Conservation (phyloP, 2,329 filamentous ascomycete genomes). For the Penicillium hesseltinei region DNA sequence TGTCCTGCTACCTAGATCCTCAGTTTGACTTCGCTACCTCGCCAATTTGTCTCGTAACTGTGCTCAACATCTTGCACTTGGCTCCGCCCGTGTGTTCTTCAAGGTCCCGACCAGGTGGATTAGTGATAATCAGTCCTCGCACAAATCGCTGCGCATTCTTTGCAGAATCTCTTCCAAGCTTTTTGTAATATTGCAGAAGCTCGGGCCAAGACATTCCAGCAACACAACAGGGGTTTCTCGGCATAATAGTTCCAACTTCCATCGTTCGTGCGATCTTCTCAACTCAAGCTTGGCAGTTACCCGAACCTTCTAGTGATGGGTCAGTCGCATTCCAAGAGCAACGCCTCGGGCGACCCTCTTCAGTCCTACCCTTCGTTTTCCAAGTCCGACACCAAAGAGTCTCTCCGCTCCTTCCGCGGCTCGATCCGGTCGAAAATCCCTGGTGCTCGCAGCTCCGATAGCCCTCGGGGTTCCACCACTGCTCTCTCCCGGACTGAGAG, state of each 20-base stretch:
- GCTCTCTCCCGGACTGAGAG: slow-evolving; percentile 61
- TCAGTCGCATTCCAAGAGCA: slow-evolving; percentile 54
- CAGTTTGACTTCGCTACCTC: neutral
- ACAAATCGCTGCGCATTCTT: neutral
- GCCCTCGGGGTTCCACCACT: slow-evolving; percentile 72
- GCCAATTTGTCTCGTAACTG: neutral
- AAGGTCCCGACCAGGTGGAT: neutral
- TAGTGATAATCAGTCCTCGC: neutral
- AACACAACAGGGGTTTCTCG: slow-evolving; percentile 23
- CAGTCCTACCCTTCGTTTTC: slow-evolving; percentile 89
- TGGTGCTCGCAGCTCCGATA: slow-evolving; percentile 63
- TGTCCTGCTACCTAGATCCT: neutral
- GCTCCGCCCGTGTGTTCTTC: neutral
- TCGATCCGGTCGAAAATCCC: slow-evolving; percentile 86
- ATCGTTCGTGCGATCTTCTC: slow-evolving; percentile 24
- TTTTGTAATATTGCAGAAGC: slow-evolving; percentile 22
- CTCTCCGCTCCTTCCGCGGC: slow-evolving; percentile 77
- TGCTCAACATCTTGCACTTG: neutral
- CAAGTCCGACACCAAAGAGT: slow-evolving; percentile 90
- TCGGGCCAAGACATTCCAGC: slow-evolving; percentile 35
- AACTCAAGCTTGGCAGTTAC: slow-evolving; percentile 34
- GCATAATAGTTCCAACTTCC: slow-evolving; percentile 23
- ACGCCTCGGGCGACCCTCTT: slow-evolving; percentile 60
- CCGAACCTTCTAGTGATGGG: slow-evolving; percentile 44
- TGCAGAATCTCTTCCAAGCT: slow-evolving; percentile 11